Base-by-base conservation (phyloP, 495 filamentous ascomycete genomes). In the Parmelia sp. region DNA sequence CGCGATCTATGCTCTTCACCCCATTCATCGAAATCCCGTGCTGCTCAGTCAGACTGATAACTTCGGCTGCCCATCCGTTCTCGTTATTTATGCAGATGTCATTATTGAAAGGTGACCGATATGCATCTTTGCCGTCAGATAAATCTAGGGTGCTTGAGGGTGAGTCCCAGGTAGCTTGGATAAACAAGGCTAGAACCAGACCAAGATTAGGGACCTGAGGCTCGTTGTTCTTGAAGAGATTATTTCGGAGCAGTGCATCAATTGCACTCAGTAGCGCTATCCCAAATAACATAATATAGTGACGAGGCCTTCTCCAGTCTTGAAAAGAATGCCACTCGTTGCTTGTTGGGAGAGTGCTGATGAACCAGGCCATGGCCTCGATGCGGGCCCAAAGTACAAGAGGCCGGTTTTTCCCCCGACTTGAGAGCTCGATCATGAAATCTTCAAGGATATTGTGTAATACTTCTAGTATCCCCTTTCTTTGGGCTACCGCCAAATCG, bases 371-470 rank as follows among this genome's bases (percentile, higher is more conserved):
- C 25, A 53, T 53, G 12, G 49, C 49, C 31, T 53, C 49, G 11
- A 53, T 31, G 14, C 49, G 23, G 14, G 49, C 49, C 49, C 49
- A 53, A 25, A 53, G 8, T 31, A 53, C 49, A 53, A 53, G 49
- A 14, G 49, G 25, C 14, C 49, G 25, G 17, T 19, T 31, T 53
- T 31, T 25, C 27, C 19, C 25, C 7, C 15, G 49, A 53, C 25
- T 53, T 19, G 49, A 53, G 49, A 53, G 49, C 49, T 53, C 49
- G 25, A 53, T 53, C 49, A 31, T 53, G 49, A 53, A 53, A 53
- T 53, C 49, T 53, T 53, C 25, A 3, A 17, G 27, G 12, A 53
- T 6, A 7, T 53, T 53, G 5, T 53, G 49, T 27, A 53, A 29
- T 15, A 53, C 49, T 29, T 53, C 27, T 5, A 53, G 15, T 29